Base-by-base conservation (phyloP, 148 eudicot genomes). In the Polygonum maritimum region DNA sequence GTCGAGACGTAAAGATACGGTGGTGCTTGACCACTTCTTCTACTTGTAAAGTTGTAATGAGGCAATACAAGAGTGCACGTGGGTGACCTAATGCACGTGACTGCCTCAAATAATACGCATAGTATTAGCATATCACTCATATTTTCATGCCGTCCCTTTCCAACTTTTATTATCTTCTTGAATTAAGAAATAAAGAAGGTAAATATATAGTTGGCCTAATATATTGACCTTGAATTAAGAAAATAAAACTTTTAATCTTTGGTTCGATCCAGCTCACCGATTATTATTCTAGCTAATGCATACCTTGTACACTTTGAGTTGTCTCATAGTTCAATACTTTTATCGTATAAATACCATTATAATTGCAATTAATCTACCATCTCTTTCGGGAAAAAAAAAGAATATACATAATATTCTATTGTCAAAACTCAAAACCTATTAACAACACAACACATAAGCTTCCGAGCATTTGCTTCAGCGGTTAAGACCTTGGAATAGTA, bases 71-170 rank as follows among this genome's bases (percentile, higher is more conserved):
- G 9, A 7, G 13, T 22, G 36, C 67, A 60, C 67, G 67, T 60
- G 67, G 67, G 67, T 60, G 67, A 60, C 35, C 67, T 60, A 60
- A 60, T 60, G 36, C 67, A 60, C 67, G 67, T 60, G 67, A 60
- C 35, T 26, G 4, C 65, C 67, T 5, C 58, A 54, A 5, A 18
- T 54, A 18, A 54, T 54, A 54, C 58, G 58, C 26, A n/a, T n/a
- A 15, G 58, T 7, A 54, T 54, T 16, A 54, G 4, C 67, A 26
- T 26, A 60, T 60, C 13, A 21, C 12, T 48, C 49, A 15, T 48
- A 58, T 11, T 21, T 21, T 22, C 8, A 21, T 11, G 13, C 33
- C 12, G 65, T 58, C 35, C 15, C 26, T 60, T 60, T 60, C 14
- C 16, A 26, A 11, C 67, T 26, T 60, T 48, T 60, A 3, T 22